Conservation (phyloP, 139 green algal genomes). For the Chlorella sp. region DNA sequence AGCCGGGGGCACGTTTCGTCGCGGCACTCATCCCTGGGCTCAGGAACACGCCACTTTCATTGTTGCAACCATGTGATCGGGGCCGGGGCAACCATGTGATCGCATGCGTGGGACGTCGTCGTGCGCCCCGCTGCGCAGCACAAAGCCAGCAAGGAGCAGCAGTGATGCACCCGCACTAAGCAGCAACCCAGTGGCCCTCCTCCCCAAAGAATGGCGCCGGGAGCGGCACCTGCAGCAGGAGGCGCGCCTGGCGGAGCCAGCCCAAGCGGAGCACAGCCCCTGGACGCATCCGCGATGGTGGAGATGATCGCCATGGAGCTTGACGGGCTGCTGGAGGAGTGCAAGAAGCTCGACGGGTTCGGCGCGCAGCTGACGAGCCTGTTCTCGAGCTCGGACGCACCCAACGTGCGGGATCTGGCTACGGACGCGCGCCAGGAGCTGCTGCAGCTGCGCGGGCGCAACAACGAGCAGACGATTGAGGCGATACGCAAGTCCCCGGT, state of each 20-base stretch:
- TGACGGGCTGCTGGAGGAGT: not conserved
- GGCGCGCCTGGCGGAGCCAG: not conserved
- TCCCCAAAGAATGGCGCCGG: not conserved
- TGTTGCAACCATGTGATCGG: no score
- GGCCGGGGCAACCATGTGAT: no score
- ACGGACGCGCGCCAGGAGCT: not conserved
- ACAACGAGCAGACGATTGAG: not conserved
- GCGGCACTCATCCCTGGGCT: no score
- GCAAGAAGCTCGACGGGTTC: not conserved
- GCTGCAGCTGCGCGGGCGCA: not conserved
- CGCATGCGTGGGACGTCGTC: no score
- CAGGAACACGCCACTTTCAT: no score
- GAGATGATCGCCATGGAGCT: not conserved
- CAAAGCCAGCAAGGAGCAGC: not conserved
- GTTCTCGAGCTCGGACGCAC: not conserved
- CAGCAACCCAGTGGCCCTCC: not conserved
- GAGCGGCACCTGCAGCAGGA: not conserved
- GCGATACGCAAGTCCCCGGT: not conserved
- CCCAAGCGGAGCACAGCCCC: no score
- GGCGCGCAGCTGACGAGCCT: not conserved
- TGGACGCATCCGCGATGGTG: not conserved
- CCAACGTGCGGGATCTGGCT: not conserved
- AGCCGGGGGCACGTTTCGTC: no score
- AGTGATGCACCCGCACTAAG: not conserved
- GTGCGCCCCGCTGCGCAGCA: not conserved